These are phyloP conservation scores for Cerrena zonata DNA, from an alignment of 1,284 basidiomycete genomes.

Conservation along the genomic window DNA sequence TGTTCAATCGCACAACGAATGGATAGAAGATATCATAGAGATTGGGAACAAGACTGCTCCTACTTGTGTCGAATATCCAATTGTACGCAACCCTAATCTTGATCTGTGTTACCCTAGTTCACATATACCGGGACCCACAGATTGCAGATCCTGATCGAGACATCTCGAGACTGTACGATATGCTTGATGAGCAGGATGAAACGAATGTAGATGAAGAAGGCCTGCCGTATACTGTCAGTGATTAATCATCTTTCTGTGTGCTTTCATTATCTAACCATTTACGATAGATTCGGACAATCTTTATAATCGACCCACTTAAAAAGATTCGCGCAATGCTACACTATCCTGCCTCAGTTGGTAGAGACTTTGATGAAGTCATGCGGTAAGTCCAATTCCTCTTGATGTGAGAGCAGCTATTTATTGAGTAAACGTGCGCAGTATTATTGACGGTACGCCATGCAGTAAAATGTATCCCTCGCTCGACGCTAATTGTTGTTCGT, in stretches of 20 bases:
- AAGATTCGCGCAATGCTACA: constrained; percentile 83
- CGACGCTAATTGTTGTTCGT: background rate
- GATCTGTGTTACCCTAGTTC: background rate
- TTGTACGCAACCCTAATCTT: constrained; percentile 45
- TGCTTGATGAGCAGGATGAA: constrained; percentile 91
- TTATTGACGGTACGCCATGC: constrained; percentile 55
- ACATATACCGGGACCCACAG: constrained; percentile 31
- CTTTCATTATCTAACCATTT: too few species aligned
- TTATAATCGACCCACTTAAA: constrained; percentile 89
- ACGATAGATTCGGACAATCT: constrained; percentile 89
- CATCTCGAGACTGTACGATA: constrained; percentile 85
- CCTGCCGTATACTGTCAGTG: constrained; percentile 67
- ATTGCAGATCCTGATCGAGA: constrained; percentile 88
- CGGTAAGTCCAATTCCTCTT: constrained; percentile 48
- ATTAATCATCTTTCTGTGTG: constrained; percentile 22
- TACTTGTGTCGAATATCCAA: constrained; percentile 84
- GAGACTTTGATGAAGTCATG: constrained; percentile 83
- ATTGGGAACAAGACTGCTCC: constrained; percentile 62
- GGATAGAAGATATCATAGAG: constrained; percentile 90
- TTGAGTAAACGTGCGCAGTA: too few species aligned
- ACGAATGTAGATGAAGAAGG: constrained; percentile 93
- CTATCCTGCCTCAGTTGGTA: constrained; percentile 84
- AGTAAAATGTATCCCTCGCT: background rate
- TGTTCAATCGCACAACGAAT: constrained; percentile 80
- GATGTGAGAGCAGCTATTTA: too few species aligned